Evolutionary conservation across 345 rosid genomes (phyloP).

Genomic region (Raphanus sativus): DNA sequence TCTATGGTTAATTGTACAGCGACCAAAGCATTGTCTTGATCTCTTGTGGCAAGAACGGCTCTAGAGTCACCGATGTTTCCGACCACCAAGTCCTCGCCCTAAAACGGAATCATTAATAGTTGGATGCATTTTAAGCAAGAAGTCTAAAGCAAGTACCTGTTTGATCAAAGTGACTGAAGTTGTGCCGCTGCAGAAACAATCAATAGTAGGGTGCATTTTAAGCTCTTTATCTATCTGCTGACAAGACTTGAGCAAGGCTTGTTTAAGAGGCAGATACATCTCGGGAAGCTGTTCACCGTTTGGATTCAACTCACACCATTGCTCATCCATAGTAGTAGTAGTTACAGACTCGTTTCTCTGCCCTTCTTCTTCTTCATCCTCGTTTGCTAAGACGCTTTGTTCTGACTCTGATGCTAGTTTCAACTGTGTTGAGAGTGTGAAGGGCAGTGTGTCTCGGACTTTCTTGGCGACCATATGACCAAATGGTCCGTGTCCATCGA

Average conservation of each 20-base stretch:
- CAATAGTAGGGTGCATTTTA: constrained; percentile 79
- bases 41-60: constrained; percentile 84
- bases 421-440: constrained; percentile 60
- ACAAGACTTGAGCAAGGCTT: constrained; percentile 69
- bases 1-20: constrained; percentile 84
- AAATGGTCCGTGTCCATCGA: constrained; percentile 95
- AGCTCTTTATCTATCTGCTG: constrained; percentile 82
- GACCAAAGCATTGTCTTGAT: constrained; percentile 57
- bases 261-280: constrained; percentile 60
- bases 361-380: constrained; percentile 54
- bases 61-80: constrained; percentile 95
- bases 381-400: constrained; percentile 36
- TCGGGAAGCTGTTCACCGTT: constrained; percentile 55
- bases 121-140: too few relatives aligned
- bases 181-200: constrained; percentile 97
- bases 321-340: constrained; percentile 64
- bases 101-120: constrained; percentile 17
- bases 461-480: constrained; percentile 96
- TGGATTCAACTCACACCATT: constrained; percentile 49
- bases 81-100: constrained; percentile 80
- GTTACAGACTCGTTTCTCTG: constrained; percentile 37
- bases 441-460: constrained; percentile 85
- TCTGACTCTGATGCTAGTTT: constrained; percentile 41
- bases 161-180: constrained; percentile 90
- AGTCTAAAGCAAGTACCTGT: constrained; percentile 51